Base-by-base conservation (phyloP, 148 eudicot species). In the Mesembryanthemum crystallinum region DNA sequence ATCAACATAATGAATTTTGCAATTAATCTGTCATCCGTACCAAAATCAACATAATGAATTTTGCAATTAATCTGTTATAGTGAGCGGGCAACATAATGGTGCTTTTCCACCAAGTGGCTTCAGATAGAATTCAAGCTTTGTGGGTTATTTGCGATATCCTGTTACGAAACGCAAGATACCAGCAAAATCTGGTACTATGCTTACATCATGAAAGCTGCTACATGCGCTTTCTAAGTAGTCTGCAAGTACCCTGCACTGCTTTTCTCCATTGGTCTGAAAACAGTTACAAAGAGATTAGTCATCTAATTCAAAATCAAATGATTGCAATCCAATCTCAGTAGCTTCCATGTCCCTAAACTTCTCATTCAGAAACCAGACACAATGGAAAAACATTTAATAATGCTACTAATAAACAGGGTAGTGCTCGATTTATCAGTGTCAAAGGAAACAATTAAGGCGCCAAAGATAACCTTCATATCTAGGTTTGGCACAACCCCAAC, bases 201-300 rank as follows among this genome's bases (percentile, higher is more conserved):
- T 86, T 24, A 89, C 64, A 63, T 83, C 82, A 42, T 67, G 29
- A 77, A 94, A 87, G 86, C 86, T 76, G 68, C 84, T 78, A 63
- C 39, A 67, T 64, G 64, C 77, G 23, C 78, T 81, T 75, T 82
- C 72, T 79, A 90, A 60, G 83, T 88, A 80, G 59, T 90, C 77
- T 64, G 78, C 81, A n/a, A 94, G 89, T 78, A 83, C 77, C 67
- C 78, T 82, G 89, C 96, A 90, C 80, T 94, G 98, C 76, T 83
- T 62, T 73, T 88, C 94, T 64, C 96, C 97, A 55, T 94, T 92
- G 21, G 98, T 94, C 97, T 94, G 95, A 58, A 71, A 13, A 75
- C 14, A 64, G 62, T 11, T 20, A 71, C 43, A 37, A 20, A 58
- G 39, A 72, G 28, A 27, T 25, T 71, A 62, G 37, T 75, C 14